A percentile compares a stretch with the other conserved stretches of the same genome.
Conservation (phyloP, 192 early-diverging fungal genomes). For the Dimargaris cristalligena region DNA sequence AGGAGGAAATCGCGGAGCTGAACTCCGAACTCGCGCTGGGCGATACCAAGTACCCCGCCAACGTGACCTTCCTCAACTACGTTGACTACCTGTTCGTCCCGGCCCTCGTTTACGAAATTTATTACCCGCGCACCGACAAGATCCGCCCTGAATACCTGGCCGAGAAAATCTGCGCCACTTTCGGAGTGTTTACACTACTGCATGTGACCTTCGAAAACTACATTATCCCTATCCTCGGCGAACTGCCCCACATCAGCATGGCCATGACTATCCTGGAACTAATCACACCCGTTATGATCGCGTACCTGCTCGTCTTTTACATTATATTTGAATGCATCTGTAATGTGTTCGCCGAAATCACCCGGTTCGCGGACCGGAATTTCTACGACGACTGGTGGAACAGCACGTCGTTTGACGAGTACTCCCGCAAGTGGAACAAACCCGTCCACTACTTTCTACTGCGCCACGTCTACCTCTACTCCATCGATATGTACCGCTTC, state of each 20-base stretch:
- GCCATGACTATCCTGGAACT: conserved; percentile 40
- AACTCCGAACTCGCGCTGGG: conserved; percentile 36
- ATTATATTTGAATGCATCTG: conserved; percentile 95
- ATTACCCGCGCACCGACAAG: conserved; percentile 71
- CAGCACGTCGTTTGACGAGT: conserved; percentile 71
- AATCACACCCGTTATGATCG: conserved; percentile 77
- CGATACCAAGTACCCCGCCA: conserved; percentile 50
- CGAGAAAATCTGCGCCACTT: conserved; percentile 59
- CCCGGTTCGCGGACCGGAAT: conserved; percentile 82
- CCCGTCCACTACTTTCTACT: conserved; percentile 86
- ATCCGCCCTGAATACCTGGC: conserved; percentile 79
- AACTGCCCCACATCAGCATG: conserved; percentile 35
- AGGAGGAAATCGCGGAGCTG: conserved; percentile 29
- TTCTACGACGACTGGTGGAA: conserved; percentile 99
- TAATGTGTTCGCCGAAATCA: conserved; percentile 91
- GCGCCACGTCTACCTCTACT: conserved; percentile 76
- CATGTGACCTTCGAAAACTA: conserved; percentile 77
- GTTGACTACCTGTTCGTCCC: conserved; percentile 76
- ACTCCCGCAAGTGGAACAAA: conserved; percentile 94
- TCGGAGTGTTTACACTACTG: conserved; percentile 63
- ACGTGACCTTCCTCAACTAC: conserved; percentile 70
- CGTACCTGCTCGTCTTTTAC: conserved; percentile 83
- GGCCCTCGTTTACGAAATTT: conserved; percentile 80
- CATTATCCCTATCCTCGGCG: conserved; percentile 62
- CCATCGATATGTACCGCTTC: conserved; percentile 51